A percentile compares a stretch with the other conserved stretches of the same genome.
Evolutionary conservation across 2,329 filamentous ascomycete genomes (phyloP).

Genomic region (Dactylellina leptospora): DNA sequence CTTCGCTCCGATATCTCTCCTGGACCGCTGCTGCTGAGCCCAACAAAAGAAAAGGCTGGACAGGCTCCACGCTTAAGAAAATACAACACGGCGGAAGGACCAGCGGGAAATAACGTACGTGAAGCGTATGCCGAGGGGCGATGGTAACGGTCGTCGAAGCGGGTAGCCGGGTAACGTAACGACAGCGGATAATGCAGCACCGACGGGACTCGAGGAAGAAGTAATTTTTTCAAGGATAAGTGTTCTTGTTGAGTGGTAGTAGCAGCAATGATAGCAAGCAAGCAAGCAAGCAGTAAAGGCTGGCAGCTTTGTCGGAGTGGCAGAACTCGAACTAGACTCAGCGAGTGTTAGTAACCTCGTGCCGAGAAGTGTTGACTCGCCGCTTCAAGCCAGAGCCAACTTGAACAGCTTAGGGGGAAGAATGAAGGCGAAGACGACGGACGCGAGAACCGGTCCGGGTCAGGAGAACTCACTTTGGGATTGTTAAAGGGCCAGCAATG

Average conservation of each 20-base stretch:
- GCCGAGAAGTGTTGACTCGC: conserved; percentile 3
- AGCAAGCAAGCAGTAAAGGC: no score
- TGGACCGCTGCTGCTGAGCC: conserved; percentile 6
- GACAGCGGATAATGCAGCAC: conserved; percentile 33
- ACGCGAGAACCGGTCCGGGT: not conserved
- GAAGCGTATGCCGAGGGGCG: conserved; percentile 40
- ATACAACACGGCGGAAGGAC: conserved; percentile 42
- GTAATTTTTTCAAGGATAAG: conserved; percentile 39
- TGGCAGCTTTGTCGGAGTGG: conserved; percentile 39
- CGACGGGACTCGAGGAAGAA: not conserved
- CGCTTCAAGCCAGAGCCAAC: conserved; percentile 4
- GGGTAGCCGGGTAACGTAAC: conserved; percentile 9
- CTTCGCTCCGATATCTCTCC: conserved; percentile 1
- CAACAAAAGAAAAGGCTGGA: conserved; percentile 22
- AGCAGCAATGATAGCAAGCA: no score
- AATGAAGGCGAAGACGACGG: not conserved
- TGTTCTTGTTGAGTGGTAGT: conserved; percentile 24
- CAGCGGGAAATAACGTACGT: conserved; percentile 37
- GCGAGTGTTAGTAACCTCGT: conserved; percentile 27
- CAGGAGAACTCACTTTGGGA: no score
- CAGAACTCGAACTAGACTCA: conserved; percentile 37
- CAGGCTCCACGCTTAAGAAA: conserved; percentile 19
- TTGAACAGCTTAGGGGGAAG: not conserved
- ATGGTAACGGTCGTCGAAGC: conserved; percentile 13
- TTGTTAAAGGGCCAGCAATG: no score